Evolutionary conservation across 75 land plant species (phyloP).

Genomic region (Cryptomeria japonica): DNA sequence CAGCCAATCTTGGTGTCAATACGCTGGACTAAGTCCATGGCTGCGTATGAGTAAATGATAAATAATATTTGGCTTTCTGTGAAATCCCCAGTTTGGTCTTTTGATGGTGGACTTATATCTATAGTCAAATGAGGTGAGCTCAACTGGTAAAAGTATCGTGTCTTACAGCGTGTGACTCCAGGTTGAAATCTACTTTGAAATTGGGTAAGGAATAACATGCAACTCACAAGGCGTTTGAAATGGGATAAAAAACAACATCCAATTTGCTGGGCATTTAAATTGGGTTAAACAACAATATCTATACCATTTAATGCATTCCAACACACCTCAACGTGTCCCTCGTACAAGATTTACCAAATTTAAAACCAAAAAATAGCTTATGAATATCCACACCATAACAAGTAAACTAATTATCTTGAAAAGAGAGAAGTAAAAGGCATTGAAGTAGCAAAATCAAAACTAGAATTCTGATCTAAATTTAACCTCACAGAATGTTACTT

Average conservation of each 20-base stretch:
- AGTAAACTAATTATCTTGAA: background rate
- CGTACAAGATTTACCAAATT: background rate
- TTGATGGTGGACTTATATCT: background rate
- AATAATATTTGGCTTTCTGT: background rate
- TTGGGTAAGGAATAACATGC: background rate
- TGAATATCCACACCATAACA: background rate
- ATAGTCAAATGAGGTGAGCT: background rate
- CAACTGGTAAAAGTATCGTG: background rate
- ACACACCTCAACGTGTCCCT: background rate
- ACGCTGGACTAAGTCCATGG: background rate
- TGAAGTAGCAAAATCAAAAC: background rate
- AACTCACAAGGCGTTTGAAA: background rate
- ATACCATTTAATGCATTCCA: too few relatives aligned
- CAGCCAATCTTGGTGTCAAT: background rate
- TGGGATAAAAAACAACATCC: too few relatives aligned
- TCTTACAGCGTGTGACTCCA: background rate
- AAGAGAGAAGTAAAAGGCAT: background rate
- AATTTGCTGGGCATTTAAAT: background rate
- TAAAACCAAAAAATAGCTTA: too few relatives aligned
- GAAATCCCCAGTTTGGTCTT: background rate
- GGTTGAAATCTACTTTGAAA: background rate
- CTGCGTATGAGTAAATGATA: background rate
- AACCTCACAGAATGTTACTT: too few relatives aligned
- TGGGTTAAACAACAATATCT: too few relatives aligned
- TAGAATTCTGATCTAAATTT: too few relatives aligned